Base-by-base conservation (phyloP, 2,329 filamentous ascomycete genomes). In the Periglandula ipomoeae region DNA sequence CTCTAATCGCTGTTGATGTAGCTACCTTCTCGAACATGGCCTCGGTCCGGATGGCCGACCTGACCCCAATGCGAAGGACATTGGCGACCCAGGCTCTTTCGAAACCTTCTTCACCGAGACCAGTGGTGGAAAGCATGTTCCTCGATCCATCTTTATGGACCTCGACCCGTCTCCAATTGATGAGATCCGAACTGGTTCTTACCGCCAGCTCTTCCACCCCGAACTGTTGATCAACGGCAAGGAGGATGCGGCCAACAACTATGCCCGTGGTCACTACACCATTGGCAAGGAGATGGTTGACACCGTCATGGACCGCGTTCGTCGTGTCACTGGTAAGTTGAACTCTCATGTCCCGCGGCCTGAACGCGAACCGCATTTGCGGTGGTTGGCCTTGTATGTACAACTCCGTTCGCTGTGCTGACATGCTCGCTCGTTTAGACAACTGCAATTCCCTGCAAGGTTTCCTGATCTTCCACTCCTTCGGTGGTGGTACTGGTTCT, bases 241-340 rank as follows among this genome's bases (percentile, higher is more conserved):
- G 75, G 83, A 86, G 67, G 83, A 86, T 76, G 82, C 83, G 51
- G 81, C 82, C 70, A 86, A 86, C 73, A 87, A 87, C 75, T 87
- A 86, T 61, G 83, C 83, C 58, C 82, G 82, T 71, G 83, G 83
- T 50, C 82, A 87, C 71, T 86, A 87, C 70, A 86, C 83, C 58
- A 81, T 86, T 59, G 83, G 83, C 70, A 86, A 86, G 75, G 82
- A 86, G 72, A 82, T 85, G 78, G 78, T 85, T 48, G 82, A 86
- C 64, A 76, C 69, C 58, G 82, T 85, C 60, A 78, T 85, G 61
- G 82, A 86, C 60, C 78, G 79, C 58, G 79, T 86, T 57, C 82
- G 82, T 61, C 82, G 82, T 56, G 80, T 85, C 59, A 78, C 76
- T 64, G 82, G 82, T 85, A 64, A 63, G 78, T 65, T 44, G 24